Base-by-base conservation (phyloP, 306 rosid species). In the Gynostemma pentaphyllum region DNA sequence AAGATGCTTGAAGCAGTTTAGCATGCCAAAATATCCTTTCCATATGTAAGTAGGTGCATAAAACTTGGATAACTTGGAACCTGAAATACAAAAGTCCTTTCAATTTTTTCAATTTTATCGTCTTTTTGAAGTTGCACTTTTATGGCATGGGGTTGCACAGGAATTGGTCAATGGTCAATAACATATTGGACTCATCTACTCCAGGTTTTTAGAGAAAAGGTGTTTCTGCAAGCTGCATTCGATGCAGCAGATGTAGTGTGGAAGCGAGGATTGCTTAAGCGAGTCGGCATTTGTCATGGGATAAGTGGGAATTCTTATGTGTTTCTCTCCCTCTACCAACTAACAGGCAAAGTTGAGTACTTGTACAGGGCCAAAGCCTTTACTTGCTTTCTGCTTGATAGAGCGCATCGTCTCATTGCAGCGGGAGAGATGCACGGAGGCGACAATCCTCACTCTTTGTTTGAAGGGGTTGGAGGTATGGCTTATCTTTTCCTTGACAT, bases 381-480 rank as follows among this genome's bases (percentile, higher is more conserved):
- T 73, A 46, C 87, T 59, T 85, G 94, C 75, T 85, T 87, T 72
- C 82, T 87, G 28, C 82, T 81, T 66, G 85, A 82, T 69, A 78
- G 72, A 67, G 90, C 81, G 1, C 78, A 67, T 41, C 74, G 50
- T 16, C 70, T 90, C 66, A 79, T 87, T 42, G 67, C 72, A 4
- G 85, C 83, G 53, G 85, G 90, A 45, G 72, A 36, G 66, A 85
- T 87, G 87, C 94, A 82, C 42, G 95, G 95, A 28, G 97, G 97
- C 19, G 97, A 90, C 70, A 79, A 75, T 10, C 84, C 88, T 36
- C 72, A 76, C 64, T 87, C 95, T 14, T 60, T 87, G 59, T 85
- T 83, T 29, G 89, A 90, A 81, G 95, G 97, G 41, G 60, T 81
- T 68, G 97, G 89, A 71, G 97, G 90, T 67, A 78, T 87, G 97